Base-by-base conservation (phyloP, 192 early-diverging fungal species). In the Mortierella claussenii region DNA sequence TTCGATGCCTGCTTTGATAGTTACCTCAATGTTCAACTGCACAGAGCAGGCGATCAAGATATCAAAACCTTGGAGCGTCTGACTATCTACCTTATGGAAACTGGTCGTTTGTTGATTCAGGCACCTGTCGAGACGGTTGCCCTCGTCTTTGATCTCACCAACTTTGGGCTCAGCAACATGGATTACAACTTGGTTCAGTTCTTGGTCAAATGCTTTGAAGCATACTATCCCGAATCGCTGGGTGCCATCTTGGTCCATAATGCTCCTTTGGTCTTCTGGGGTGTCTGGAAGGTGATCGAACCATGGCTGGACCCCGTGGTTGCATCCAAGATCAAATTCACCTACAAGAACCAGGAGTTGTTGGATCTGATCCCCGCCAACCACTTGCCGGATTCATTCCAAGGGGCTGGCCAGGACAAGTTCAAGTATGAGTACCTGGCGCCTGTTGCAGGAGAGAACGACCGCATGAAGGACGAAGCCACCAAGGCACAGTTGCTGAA, bases 271-370 rank as follows among this genome's bases (percentile, higher is more conserved):
- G 83, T 97, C 40, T 97, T 97, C 74, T 82, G 87, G 55, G 88
- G 87, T 32, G 85, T 93, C 51, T 97, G 95, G 95, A 86, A 84
- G 50, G 69, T 96, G 17, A 90, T 96, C 55, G 79, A 87, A 55
- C 91, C 92, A 31, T 82, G 93, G 80, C 78, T 97, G n/a, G 95
- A 97, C 78, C 94, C 95, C 23, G 93, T 96, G 11, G 95, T 97
- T 8, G 93, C 88, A 12, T 81, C 85, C 47, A 97, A 97, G 74
- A 89, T 97, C 65, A 78, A 84, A 26, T 96, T 97, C 73, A 86
- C 88, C 12, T 85, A 86, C 21, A 71, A 61, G 21, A 30, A 84
- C 23, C 82, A 90, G 30, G 88, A 93, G 13, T 61, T 95, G 26
- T 55, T 68, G 1, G 61, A 87, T 13, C 91, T 82, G 28, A 92